These are phyloP conservation scores for Theobroma cacao DNA, from an alignment of 345 rosid genomes.

Conservation along the genomic window DNA sequence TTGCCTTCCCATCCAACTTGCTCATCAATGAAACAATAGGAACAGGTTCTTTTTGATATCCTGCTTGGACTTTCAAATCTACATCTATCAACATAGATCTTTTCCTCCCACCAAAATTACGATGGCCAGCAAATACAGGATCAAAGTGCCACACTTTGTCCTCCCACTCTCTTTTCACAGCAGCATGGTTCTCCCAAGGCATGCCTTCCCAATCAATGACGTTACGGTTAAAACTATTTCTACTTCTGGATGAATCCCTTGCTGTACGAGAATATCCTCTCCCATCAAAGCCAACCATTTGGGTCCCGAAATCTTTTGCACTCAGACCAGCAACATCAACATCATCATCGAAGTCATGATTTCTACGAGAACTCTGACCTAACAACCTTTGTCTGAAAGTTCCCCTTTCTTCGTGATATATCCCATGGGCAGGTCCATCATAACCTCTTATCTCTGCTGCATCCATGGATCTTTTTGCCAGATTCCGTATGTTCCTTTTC, in stretches of 20 bases:
- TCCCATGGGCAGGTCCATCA: slow-evolving; percentile 36
- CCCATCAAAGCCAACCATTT: slow-evolving; percentile 34
- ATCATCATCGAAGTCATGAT: slow-evolving; percentile 35
- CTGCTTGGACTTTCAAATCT: slow-evolving; percentile 82
- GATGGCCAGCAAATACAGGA: slow-evolving; percentile 38
- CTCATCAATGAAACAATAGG: slow-evolving; percentile 85
- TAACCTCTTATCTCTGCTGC: slow-evolving; percentile 24
- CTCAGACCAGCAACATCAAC: slow-evolving; percentile 44
- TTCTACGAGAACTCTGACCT: slow-evolving; percentile 35
- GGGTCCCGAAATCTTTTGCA: slow-evolving; percentile 37
- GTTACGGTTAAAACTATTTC: slow-evolving; percentile 32
- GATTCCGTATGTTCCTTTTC: slow-evolving; percentile 75
- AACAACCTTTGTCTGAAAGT: slow-evolving; percentile 38
- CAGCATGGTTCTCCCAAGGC: slow-evolving; percentile 45
- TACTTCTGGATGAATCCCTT: slow-evolving; percentile 38
- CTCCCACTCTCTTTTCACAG: slow-evolving; percentile 37
- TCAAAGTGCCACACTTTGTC: slow-evolving; percentile 33
- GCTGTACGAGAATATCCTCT: slow-evolving; percentile 38
- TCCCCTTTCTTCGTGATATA: slow-evolving; percentile 41
- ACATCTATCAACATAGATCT: slow-evolving; percentile 71
- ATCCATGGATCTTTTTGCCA: slow-evolving; percentile 50
- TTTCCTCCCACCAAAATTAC: slow-evolving; percentile 38
- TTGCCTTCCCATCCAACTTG: slow-evolving; percentile 79
- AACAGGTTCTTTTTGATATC: slow-evolving; percentile 70
- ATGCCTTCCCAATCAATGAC: slow-evolving; percentile 54